Evolutionary conservation across 495 filamentous ascomycete genomes (phyloP).

Genomic region (Xylaria cubensis): DNA sequence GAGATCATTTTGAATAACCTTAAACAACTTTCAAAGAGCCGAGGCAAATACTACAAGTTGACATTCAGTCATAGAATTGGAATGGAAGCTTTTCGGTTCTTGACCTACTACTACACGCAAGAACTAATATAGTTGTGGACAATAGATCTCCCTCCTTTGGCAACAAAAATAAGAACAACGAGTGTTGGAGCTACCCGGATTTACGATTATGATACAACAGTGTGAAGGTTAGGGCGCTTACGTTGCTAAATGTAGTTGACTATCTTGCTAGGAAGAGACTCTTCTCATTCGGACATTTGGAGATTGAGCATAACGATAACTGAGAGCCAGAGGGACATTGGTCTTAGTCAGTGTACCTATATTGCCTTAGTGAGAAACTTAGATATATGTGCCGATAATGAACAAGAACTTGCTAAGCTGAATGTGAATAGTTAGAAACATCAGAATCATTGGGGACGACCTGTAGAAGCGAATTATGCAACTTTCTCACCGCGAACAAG

Average conservation of each 20-base stretch:
- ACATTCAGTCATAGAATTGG: neutral
- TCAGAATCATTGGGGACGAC: too few relatives aligned
- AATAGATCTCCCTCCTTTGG: neutral
- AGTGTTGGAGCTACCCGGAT: neutral
- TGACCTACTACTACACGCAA: neutral
- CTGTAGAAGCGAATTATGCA: neutral
- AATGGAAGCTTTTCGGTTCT: neutral
- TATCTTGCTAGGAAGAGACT: neutral
- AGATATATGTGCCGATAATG: too few relatives aligned
- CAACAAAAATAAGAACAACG: neutral
- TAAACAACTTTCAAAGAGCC: neutral
- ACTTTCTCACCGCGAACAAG: neutral
- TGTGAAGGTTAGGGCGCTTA: neutral
- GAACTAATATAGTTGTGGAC: too few relatives aligned
- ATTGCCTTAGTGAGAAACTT: too few relatives aligned
- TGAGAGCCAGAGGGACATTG: too few relatives aligned
- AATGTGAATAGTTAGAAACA: too few relatives aligned
- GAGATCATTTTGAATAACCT: conserved; percentile 14
- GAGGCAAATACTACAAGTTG: neutral
- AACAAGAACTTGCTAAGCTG: too few relatives aligned
- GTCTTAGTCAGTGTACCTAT: too few relatives aligned
- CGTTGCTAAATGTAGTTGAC: neutral
- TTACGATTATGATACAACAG: neutral
- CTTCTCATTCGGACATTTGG: too few relatives aligned
- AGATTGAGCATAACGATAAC: too few relatives aligned